Evolutionary conservation across 148 eudicot genomes (phyloP).

Genomic region (Rhododendron simsii): DNA sequence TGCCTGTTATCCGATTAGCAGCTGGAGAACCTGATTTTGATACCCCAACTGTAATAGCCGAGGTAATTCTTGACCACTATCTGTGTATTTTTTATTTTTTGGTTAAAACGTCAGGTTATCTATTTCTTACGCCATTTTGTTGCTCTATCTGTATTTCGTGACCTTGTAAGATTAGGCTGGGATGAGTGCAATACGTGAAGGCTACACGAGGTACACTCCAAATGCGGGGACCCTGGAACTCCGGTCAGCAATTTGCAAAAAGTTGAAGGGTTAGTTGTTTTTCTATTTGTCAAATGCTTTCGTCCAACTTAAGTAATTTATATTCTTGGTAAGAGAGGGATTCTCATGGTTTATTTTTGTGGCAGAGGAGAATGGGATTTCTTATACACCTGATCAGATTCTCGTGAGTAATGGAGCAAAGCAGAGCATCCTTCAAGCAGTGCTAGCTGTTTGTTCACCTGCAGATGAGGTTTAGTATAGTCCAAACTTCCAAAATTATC

Average conservation of each 20-base stretch:
- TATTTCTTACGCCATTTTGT: not conserved
- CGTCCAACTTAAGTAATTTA: not conserved
- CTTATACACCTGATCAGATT: conserved; percentile 75
- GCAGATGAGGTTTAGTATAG: conserved; percentile 73
- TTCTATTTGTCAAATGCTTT: not conserved
- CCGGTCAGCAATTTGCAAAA: conserved; percentile 81
- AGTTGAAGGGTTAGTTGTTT: conserved; percentile 50
- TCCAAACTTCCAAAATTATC: not conserved
- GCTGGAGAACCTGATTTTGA: conserved; percentile 99
- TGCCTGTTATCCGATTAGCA: conserved; percentile 86
- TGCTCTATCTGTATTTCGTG: not conserved
- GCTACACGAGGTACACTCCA: conserved; percentile 88
- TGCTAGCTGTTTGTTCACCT: conserved; percentile 85
- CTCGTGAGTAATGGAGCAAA: conserved; percentile 88
- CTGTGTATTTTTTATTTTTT: not conserved
- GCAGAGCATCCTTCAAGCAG: conserved; percentile 69
- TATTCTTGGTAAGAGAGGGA: not conserved
- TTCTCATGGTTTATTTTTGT: not conserved
- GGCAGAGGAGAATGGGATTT: conserved; percentile 77
- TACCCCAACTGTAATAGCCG: conserved; percentile 73
- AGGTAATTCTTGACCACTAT: conserved; percentile 38
- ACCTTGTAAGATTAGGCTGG: conserved; percentile 58
- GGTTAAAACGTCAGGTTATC: not conserved
- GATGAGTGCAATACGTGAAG: conserved; percentile 80
- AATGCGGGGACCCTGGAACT: conserved; percentile 92